These are phyloP conservation scores for Solanum ossicruentum DNA, from an alignment of 257 asterid genomes.

Conservation along the genomic window DNA sequence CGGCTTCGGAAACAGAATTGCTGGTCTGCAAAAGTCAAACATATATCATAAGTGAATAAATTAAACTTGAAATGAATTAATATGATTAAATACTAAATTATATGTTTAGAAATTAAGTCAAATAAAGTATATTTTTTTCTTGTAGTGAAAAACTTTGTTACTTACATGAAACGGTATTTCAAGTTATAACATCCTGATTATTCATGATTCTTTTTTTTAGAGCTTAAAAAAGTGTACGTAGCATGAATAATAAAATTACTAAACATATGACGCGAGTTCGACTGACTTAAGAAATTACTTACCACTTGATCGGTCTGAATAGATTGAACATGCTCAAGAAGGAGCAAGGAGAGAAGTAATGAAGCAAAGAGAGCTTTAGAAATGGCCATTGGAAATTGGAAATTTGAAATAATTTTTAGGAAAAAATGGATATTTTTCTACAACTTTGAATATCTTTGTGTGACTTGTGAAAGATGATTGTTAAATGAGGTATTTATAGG, in stretches of 20 bases:
- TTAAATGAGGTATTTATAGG: neutral
- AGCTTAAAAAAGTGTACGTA: neutral
- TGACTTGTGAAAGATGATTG: neutral
- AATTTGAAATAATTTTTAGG: neutral
- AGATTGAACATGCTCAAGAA: conserved; percentile 38
- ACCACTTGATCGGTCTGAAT: conserved; percentile 30
- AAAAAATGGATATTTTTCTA: neutral
- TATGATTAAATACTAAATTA: neutral
- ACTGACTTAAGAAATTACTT: neutral
- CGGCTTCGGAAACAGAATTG: conserved; percentile 11
- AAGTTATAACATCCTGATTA: neutral
- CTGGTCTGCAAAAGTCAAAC: conserved; percentile 23
- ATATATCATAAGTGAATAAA: neutral
- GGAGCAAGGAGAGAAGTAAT: conserved; percentile 26
- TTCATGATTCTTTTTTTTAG: neutral
- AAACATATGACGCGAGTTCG: too few species aligned
- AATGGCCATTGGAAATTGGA: conserved; percentile 37
- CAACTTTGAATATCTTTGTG: neutral
- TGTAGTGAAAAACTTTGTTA: too few species aligned
- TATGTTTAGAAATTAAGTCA: neutral
- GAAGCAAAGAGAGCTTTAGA: conserved; percentile 24
- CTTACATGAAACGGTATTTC: too few species aligned
- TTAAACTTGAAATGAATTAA: neutral
- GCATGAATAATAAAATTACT: neutral
- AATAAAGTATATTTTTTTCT: neutral